Evolutionary conservation across 2,329 filamentous ascomycete genomes (phyloP).

Genomic region (Sordariomycetes sp.): DNA sequence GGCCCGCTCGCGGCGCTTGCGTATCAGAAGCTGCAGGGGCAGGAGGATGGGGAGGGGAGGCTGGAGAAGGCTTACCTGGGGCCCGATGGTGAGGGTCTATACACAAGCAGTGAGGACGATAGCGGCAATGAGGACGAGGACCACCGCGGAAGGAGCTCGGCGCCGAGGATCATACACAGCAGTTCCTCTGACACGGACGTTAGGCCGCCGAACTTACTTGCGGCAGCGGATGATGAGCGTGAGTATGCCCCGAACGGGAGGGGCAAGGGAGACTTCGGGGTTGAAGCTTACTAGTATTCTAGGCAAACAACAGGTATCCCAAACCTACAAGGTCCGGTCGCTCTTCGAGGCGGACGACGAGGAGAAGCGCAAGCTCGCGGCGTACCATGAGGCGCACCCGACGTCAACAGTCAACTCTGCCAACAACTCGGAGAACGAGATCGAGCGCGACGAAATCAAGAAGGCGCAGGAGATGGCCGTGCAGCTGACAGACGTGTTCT

Average conservation of each 20-base stretch:
- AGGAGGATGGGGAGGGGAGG: constrained; percentile 36
- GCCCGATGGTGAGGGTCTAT: constrained; percentile 53
- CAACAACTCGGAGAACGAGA: constrained; percentile 77
- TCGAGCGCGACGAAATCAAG: constrained; percentile 74
- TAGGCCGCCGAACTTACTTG: constrained; percentile 49
- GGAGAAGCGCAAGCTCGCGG: constrained; percentile 48
- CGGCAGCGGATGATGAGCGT: constrained; percentile 72
- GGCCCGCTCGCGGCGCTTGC: constrained; percentile 53
- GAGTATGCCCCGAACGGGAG: constrained; percentile 22
- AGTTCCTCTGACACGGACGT: constrained; percentile 19
- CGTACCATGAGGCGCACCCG: constrained; percentile 66
- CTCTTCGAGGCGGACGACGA: constrained; percentile 55
- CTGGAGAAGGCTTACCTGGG: constrained; percentile 58
- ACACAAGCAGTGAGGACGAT: constrained; percentile 50
- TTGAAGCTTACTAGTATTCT: constrained; percentile 11
- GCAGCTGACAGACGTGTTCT: constrained; percentile 68
- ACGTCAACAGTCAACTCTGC: constrained; percentile 41
- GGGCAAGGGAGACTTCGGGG: not conserved
- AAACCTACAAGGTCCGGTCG: constrained; percentile 47
- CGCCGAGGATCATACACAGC: constrained; percentile 19
- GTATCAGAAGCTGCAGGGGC: constrained; percentile 36
- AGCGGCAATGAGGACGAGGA: constrained; percentile 57
- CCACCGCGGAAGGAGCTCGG: constrained; percentile 42
- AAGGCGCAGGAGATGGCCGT: constrained; percentile 78
- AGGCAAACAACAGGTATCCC: not conserved